Evolutionary conservation across 495 filamentous ascomycete genomes (phyloP), one percentile per base, ranked within the genome.

Genomic region (Xylaria venustula): DNA sequence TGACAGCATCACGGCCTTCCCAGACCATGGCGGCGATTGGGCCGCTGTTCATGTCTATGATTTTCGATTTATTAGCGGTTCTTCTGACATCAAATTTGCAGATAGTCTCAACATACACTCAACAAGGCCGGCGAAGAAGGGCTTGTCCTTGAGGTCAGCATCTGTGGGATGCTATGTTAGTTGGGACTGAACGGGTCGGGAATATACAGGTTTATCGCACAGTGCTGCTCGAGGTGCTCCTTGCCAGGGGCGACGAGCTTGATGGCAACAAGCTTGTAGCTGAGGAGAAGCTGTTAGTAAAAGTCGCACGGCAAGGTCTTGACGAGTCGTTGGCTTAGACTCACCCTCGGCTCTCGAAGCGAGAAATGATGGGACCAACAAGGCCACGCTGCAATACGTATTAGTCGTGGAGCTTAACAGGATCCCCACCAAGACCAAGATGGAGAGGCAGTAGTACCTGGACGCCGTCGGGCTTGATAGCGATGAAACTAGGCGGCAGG

Each of bases 21-120:
- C 94, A 98, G 77, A 98, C 88, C 93, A 97, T 98, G 78, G 94
- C 94, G 83, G 83, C 87, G 82, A 98, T 92, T 70, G 94, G 94
- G 74, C 94, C 94, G 81, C 86, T 90, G 78, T 89, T 84, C 94
- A 98, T 98, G 85, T 98, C 92, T 97, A 64, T 64, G 15, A 25
- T 30, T 17, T 19, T 15, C 26, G 6, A 40, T 61, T 12, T 54
- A 41, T 25, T 28, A 48, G 4, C 9, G 30, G 30, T 25, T 60
- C 36, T 20, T 22, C 14, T 22, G 2, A 51, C 6, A 14, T 6
- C 22, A 17, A n/a, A 30, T 7, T 37, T 2, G 19, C 26, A 40
- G 42, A 45, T 23, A 7, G 20, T 48, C 14, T 19, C 58, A 9
- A 52, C 77, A 40, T 81, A 96, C 91, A 96, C 76, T 90, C 80